Evolutionary conservation across 495 filamentous ascomycete species (phyloP), one percentile per base, ranked within the genome.

Genomic region (Neurospora sp.): DNA sequence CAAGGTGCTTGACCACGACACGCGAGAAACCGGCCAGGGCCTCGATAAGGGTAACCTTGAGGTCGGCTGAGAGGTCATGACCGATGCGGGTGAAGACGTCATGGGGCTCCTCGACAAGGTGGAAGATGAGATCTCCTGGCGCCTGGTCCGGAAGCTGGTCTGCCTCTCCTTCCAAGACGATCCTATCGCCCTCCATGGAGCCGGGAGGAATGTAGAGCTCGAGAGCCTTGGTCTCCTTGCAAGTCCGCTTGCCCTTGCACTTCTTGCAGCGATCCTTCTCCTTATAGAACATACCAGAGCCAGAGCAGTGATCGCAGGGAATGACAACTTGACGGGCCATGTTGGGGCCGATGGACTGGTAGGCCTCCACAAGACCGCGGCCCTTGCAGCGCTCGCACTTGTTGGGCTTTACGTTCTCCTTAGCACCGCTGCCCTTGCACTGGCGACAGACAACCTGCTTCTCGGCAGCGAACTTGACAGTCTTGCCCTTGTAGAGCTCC

Each of bases 251-350:
- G 65, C 96, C 96, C 83, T 98, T 97, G 88, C 96, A 99, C 86
- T 96, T 97, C 86, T 94, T 96, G 86, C 96, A 99, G 79, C 92
- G 91, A 74, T 99, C 96, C 85, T 98, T 98, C 74, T 96, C 93
- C 81, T 92, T 92, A 85, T 89, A 97, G 76, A 94, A 89, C 72
- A 89, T 88, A 16, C 96, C 96, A 16, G 91, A 88, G 16, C 93
- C 94, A 70, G 88, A 87, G 84, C 96, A 99, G 71, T 88, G 87
- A 73, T 89, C 88, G 83, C 96, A 99, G 16, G 87, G 77, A 18
- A 91, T 87, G 9, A 87, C 87, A 71, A 91, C 89, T 78, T 91
- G 91, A 7, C 93, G 93, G 59, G 96, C 87, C 74, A 97, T 86
- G 73, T 91, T 91, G 38, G 93, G 91, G 10, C 94, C 94, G 75